Conservation (phyloP, 805 yeast genomes). For the Spencermartinsiella europaea region DNA sequence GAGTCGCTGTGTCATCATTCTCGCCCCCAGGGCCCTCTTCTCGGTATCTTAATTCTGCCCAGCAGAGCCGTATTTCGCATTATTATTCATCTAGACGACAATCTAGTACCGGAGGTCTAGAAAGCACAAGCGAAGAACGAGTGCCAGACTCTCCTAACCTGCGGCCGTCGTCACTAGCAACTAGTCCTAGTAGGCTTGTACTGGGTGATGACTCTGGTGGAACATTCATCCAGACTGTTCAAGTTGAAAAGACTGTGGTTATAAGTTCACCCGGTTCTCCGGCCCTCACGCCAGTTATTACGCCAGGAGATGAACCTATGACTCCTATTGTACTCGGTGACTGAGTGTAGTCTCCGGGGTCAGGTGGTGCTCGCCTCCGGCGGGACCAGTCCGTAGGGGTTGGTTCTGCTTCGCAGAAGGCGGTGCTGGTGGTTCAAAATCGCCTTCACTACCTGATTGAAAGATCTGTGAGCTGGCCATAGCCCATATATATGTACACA, state of each 20-base stretch:
- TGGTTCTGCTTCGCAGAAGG: no score
- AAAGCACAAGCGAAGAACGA: background rate
- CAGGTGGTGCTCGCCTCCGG: no score
- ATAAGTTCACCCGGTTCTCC: constrained; percentile 12
- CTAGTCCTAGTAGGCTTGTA: constrained; percentile 13
- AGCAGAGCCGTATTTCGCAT: constrained; percentile 4
- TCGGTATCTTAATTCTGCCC: constrained; percentile 3
- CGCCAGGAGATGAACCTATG: constrained; percentile 18
- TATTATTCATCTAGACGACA: constrained; percentile 5
- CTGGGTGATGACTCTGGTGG: constrained; percentile 2
- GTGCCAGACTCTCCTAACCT: constrained; percentile 15
- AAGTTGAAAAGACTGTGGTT: no score
- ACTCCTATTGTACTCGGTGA: constrained; percentile 18
- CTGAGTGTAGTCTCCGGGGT: no score
- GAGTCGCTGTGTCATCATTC: constrained; percentile 7
- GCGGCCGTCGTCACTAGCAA: constrained; percentile 13
- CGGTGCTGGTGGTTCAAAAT: no score
- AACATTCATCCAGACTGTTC: background rate
- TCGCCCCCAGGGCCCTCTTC: constrained; percentile 4
- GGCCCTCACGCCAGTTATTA: constrained; percentile 15
- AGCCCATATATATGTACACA: no score
- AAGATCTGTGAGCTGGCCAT: no score
- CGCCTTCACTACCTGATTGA: no score
- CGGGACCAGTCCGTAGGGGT: no score
- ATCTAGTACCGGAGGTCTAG: background rate